Percentiles rank a stretch among this genome's conserved stretches.
phyloP scores from a whole-genome alignment of 2,329 filamentous ascomycete genomes.

The Penicillium sclerotiorum region DNA sequence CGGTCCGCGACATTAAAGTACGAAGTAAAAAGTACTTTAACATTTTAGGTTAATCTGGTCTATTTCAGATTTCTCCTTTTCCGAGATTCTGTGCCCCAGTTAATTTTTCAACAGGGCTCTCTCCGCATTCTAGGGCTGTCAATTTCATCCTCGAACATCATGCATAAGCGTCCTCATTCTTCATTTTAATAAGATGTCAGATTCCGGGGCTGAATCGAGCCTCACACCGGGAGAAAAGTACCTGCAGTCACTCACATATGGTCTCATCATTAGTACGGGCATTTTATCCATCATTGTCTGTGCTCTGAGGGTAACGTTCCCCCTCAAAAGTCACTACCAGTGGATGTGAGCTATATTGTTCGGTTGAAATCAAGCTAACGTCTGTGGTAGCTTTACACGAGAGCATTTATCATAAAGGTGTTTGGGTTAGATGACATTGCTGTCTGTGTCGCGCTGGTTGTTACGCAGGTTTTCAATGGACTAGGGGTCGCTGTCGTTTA shows the following conservation, averaged over 20 bases:
- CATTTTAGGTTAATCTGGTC: background rate
- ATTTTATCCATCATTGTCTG: constrained; percentile 8
- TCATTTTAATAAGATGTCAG: background rate
- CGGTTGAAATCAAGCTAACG: background rate
- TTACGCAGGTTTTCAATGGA: constrained; percentile 9
- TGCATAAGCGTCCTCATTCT: background rate
- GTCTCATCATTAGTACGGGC: constrained; percentile 5
- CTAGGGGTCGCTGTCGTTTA: constrained; percentile 7
- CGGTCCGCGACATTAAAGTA: background rate
- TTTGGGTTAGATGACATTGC: constrained; percentile 8
- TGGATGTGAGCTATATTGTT: background rate
- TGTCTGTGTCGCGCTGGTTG: constrained; percentile 9
- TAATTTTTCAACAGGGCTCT: background rate
- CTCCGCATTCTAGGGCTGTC: background rate
- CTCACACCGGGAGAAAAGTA: background rate
- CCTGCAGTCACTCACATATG: constrained; percentile 8
- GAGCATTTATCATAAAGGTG: background rate
- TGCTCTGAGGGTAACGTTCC: constrained; percentile 4
- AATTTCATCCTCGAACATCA: background rate
- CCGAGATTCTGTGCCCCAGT: background rate
- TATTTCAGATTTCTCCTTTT: background rate
- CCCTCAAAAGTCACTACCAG: background rate
- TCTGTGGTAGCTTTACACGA: background rate
- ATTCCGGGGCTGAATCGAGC: background rate
- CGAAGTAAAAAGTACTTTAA: background rate